A percentile compares a stretch with the other conserved stretches of the same genome.
phyloP scores from a whole-genome alignment of 1,139 yeast genomes.

The Taphrina pruni region DNA sequence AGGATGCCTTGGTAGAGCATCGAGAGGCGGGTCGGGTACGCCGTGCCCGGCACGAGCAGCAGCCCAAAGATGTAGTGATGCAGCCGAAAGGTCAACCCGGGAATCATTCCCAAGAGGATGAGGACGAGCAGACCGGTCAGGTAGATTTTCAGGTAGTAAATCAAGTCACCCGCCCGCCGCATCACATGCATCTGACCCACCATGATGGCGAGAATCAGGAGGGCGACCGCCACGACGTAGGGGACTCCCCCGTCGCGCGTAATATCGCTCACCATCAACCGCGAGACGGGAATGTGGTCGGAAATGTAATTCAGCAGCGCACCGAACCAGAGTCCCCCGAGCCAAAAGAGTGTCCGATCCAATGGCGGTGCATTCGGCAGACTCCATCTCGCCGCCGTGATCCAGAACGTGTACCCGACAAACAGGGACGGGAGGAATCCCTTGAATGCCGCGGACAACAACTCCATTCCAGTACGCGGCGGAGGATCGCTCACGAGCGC shows the following conservation, averaged over 20 bases:
- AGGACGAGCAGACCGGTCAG: conserved; percentile 58
- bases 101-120: conserved; percentile 59
- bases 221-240: conserved; percentile 58
- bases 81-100: conserved; percentile 75
- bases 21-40: conserved; percentile 67
- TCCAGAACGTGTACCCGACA: conserved; percentile 68
- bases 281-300: conserved; percentile 84
- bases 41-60: conserved; percentile 80
- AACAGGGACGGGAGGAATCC: conserved; percentile 78
- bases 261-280: conserved; percentile 74
- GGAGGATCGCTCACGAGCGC: conserved; percentile 86
- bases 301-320: conserved; percentile 84
- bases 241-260: conserved; percentile 67
- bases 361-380: conserved; percentile 48
- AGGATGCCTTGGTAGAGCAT: conserved; percentile 80
- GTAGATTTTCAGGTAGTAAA: conserved; percentile 63
- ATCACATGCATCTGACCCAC: conserved; percentile 75
- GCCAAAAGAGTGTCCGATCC: conserved; percentile 69
- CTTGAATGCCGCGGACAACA: conserved; percentile 73
- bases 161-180: conserved; percentile 73
- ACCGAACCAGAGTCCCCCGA: conserved; percentile 83
- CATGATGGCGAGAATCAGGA: conserved; percentile 61
- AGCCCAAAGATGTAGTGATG: conserved; percentile 90
- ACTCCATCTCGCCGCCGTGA: conserved; percentile 35
- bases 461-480: conserved; percentile 55